phyloP scores from a whole-genome alignment of 2,329 filamentous ascomycete genomes.

The Xylaria sp. region DNA sequence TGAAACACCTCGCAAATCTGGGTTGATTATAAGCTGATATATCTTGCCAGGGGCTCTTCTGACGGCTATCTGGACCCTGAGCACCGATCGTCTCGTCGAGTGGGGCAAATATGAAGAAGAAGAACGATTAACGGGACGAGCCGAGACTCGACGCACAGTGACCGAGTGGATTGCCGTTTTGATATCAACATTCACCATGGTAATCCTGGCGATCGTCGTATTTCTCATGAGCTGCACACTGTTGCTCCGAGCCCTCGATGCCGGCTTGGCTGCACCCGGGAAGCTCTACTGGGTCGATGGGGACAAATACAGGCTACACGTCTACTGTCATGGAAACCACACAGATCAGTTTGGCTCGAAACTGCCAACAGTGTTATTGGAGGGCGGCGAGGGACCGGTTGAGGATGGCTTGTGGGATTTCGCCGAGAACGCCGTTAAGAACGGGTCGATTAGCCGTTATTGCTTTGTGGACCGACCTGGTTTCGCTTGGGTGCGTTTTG shows the following conservation, averaged over 20 bases:
- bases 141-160: slow-evolving; percentile 84
- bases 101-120: slow-evolving; percentile 96
- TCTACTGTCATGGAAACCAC: slow-evolving; percentile 84
- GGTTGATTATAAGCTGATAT: slow-evolving; percentile 31
- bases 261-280: slow-evolving; percentile 78
- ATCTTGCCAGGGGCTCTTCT: slow-evolving; percentile 71
- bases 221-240: slow-evolving; percentile 83
- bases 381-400: slow-evolving; percentile 82
- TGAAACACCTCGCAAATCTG: neutral
- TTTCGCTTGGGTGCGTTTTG: slow-evolving; percentile 73
- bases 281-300: slow-evolving; percentile 83
- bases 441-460: slow-evolving; percentile 86
- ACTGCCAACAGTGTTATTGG: slow-evolving; percentile 84
- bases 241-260: slow-evolving; percentile 82
- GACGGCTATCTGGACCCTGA: slow-evolving; percentile 81
- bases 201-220: slow-evolving; percentile 73
- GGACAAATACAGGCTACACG: slow-evolving; percentile 85
- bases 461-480: slow-evolving; percentile 97
- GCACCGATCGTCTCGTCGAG: slow-evolving; percentile 83
- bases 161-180: slow-evolving; percentile 87
- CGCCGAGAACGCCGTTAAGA: slow-evolving; percentile 78
- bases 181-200: slow-evolving; percentile 76
- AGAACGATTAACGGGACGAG: slow-evolving; percentile 87
- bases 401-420: slow-evolving; percentile 84
- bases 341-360: slow-evolving; percentile 65